Evolutionary conservation across 495 filamentous ascomycete genomes (phyloP).

Genomic region (Podospora didyma): DNA sequence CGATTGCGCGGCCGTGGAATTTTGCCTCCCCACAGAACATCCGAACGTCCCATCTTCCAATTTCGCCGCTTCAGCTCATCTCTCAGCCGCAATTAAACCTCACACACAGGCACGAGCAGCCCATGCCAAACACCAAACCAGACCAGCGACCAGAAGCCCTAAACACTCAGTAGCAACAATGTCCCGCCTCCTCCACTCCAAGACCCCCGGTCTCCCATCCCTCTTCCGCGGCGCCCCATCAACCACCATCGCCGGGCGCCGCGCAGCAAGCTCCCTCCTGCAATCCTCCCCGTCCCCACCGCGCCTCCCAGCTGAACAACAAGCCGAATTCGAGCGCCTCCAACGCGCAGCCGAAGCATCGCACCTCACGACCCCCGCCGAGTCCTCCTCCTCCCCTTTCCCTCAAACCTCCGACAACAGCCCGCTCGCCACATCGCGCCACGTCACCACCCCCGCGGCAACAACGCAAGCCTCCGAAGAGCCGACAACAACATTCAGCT

Average conservation of each 20-base stretch:
- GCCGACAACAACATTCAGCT: conserved; percentile 27
- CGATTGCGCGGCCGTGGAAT: too few species aligned
- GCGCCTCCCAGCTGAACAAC: conserved; percentile 79
- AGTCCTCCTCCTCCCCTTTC: too few species aligned
- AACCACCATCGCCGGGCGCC: background rate
- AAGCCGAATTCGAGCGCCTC: conserved; percentile 88
- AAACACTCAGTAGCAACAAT: too few species aligned
- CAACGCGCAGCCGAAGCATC: conserved; percentile 52
- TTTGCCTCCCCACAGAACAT: too few species aligned
- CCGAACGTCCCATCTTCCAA: too few species aligned
- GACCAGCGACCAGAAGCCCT: too few species aligned
- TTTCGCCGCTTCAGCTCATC: too few species aligned
- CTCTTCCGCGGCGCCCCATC: background rate
- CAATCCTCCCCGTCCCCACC: conserved; percentile 65
- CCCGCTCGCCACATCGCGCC: conserved; percentile 20
- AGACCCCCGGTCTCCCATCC: background rate
- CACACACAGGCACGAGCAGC: too few species aligned
- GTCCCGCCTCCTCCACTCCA: too few species aligned
- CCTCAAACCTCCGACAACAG: background rate
- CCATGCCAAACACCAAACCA: too few species aligned
- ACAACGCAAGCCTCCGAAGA: background rate
- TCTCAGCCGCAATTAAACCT: too few species aligned
- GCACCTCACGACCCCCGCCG: conserved; percentile 21
- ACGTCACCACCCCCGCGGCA: conserved; percentile 15
- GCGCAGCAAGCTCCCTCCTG: conserved; percentile 21